Evolutionary conservation across 371 early-diverging fungal species (phyloP), one percentile per base, ranked within the genome.

Genomic region (Saksenaea oblongispora): DNA sequence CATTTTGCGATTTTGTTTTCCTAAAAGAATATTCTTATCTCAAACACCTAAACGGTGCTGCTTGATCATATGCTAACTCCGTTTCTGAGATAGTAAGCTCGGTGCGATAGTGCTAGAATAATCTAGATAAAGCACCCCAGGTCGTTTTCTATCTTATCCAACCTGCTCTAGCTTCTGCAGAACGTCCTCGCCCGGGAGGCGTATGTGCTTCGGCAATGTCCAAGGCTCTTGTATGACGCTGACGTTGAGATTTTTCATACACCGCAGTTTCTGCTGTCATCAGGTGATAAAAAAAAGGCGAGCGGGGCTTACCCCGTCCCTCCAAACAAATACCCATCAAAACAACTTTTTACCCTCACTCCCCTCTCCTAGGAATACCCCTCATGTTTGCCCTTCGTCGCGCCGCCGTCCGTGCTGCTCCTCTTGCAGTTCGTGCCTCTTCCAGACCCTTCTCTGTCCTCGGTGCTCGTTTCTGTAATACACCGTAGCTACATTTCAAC

Each of bases 381-480:
- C 51, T 22, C 28, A 70, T 70, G 73, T 66, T 72, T 64, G 73
- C 73, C 56, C 65, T 72, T 72, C 73, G 73, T 58, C 73, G 73
- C 66, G 73, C 73, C 61, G 73, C 73, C 56, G 56, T 72, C 39
- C 62, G 62, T 54, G 73, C 69, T 53, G 64, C 69, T 63, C 69
- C 73, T 59, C 34, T 61, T 58, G 69, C 69, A 18, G 62, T 61
- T 22, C 63, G 66, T 56, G 37, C 62, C 41, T 55, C 59, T 34
- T 58, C 64, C 55, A 57, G 73, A 59, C 64, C 73, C 55, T 72
- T 72, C 69, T 72, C 73, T 41, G 66, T 72, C 34, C 34, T 68
- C 54, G 69, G 73, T 58, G 73, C 69, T 54, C 73, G 73, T 59
- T 55, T 72, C 26, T 72, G 73, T 72, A 72, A 66, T 18, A 10